phyloP scores from a whole-genome alignment of 1,284 basidiomycete genomes.

The Cutaneotrichosporon curvatum region DNA sequence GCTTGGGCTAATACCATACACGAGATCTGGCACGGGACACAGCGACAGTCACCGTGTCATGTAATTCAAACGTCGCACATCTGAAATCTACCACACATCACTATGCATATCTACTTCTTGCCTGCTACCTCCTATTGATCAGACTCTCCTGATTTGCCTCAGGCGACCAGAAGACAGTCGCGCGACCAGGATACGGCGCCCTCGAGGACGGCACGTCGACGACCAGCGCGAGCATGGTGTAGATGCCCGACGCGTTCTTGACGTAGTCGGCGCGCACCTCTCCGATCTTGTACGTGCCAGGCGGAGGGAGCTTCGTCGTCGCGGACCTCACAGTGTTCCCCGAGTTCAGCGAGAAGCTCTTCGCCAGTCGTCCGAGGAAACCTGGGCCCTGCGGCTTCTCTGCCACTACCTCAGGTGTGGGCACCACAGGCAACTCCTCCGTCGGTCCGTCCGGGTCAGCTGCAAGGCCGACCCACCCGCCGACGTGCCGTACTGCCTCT shows the following conservation, averaged over 20 bases:
- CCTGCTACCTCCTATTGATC: conserved; percentile 19
- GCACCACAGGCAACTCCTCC: background rate
- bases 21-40: no score
- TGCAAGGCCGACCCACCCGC: conserved; percentile 7
- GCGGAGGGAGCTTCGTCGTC: conserved; percentile 25
- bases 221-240: conserved; percentile 37
- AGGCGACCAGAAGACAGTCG: conserved; percentile 39
- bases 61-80: no score
- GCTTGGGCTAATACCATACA: no score
- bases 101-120: no score
- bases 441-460: conserved; percentile 6
- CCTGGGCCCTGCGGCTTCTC: conserved; percentile 7
- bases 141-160: conserved; percentile 41
- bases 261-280: conserved; percentile 45
- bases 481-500: conserved; percentile 1
- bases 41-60: no score
- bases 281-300: conserved; percentile 44
- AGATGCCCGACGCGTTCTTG: conserved; percentile 42
- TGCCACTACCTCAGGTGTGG: background rate
- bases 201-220: conserved; percentile 39
- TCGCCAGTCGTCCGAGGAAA: conserved; percentile 5
- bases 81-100: no score
- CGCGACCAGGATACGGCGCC: conserved; percentile 35
- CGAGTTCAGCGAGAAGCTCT: conserved; percentile 4
- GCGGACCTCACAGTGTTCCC: background rate